A percentile compares a stretch with the other conserved stretches of the same genome.
Conservation (phyloP, 345 rosid species). For the Gynandropsis gynandra region DNA sequence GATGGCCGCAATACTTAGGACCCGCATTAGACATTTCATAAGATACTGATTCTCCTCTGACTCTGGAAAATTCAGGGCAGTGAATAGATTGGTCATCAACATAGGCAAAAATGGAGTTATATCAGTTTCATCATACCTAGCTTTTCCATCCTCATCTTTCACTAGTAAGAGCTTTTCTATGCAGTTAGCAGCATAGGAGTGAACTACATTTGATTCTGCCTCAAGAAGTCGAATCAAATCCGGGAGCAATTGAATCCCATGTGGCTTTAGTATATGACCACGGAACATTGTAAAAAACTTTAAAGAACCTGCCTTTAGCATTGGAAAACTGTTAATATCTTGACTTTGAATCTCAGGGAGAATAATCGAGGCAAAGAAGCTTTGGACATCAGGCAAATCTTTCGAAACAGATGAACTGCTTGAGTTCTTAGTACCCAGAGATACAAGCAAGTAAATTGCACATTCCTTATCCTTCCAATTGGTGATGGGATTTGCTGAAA, state of each 20-base stretch:
- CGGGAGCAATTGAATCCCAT: slow-evolving; percentile 58
- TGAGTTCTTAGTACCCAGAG: slow-evolving; percentile 78
- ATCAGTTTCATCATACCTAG: slow-evolving; percentile 58
- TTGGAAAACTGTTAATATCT: slow-evolving; percentile 64
- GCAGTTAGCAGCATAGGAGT: slow-evolving; percentile 94
- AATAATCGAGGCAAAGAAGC: slow-evolving; percentile 63
- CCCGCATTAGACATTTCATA: slow-evolving; percentile 96
- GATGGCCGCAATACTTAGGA: slow-evolving; percentile 80
- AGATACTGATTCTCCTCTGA: slow-evolving; percentile 94
- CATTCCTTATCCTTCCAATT: slow-evolving; percentile 98
- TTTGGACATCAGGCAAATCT: slow-evolving; percentile 78
- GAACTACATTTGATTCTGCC: slow-evolving; percentile 86
- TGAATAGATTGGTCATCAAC: slow-evolving; percentile 69
- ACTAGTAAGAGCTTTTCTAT: slow-evolving; percentile 89
- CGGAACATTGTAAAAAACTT: slow-evolving; percentile 85
- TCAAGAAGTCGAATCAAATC: slow-evolving; percentile 65
- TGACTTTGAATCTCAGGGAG: slow-evolving; percentile 79
- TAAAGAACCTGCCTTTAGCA: slow-evolving; percentile 97
- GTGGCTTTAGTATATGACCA: slow-evolving; percentile 54
- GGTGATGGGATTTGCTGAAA: slow-evolving; percentile 54
- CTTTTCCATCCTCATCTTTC: slow-evolving; percentile 68
- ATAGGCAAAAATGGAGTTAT: slow-evolving; percentile 45
- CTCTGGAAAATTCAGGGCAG: slow-evolving; percentile 66
- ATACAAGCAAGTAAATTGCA: slow-evolving; percentile 84
- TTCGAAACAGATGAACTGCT: slow-evolving; percentile 74